phyloP scores from a whole-genome alignment of 345 rosid species.

The Eucalyptus viminalis region DNA sequence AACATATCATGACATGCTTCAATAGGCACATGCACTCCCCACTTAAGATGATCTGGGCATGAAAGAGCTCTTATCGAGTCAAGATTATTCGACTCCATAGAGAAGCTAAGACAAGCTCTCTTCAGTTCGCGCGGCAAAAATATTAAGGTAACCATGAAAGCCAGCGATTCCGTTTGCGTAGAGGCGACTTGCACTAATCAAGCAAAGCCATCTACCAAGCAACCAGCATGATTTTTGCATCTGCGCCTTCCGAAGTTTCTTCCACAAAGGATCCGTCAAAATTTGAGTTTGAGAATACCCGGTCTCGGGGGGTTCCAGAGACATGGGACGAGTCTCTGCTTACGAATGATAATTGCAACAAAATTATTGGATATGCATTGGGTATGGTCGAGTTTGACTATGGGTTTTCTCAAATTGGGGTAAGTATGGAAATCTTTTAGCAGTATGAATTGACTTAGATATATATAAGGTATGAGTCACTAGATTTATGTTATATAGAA shows the following conservation, averaged over 20 bases:
- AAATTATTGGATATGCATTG: neutral
- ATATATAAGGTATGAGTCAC: rapidly evolving
- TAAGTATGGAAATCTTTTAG: neutral
- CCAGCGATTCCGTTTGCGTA: neutral
- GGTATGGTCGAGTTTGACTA: neutral
- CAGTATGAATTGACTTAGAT: rapidly evolving
- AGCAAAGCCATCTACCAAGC: neutral
- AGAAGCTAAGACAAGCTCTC: neutral
- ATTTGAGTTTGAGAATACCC: neutral
- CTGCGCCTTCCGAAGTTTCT: neutral
- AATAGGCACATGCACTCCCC: neutral
- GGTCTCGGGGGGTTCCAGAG: neutral
- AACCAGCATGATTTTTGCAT: neutral
- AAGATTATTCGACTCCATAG: neutral
- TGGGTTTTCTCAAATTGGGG: rapidly evolving
- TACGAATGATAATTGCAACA: neutral
- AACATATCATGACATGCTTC: neutral
- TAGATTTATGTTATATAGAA: rapidly evolving
- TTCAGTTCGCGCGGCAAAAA: neutral
- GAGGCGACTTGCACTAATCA: neutral
- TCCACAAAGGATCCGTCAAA: neutral
- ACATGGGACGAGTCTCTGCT: neutral
- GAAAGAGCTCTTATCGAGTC: neutral
- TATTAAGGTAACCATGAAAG: neutral
- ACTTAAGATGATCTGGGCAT: neutral